Conservation (phyloP, 2,329 filamentous ascomycete genomes). For the Fusarium denticulatum region DNA sequence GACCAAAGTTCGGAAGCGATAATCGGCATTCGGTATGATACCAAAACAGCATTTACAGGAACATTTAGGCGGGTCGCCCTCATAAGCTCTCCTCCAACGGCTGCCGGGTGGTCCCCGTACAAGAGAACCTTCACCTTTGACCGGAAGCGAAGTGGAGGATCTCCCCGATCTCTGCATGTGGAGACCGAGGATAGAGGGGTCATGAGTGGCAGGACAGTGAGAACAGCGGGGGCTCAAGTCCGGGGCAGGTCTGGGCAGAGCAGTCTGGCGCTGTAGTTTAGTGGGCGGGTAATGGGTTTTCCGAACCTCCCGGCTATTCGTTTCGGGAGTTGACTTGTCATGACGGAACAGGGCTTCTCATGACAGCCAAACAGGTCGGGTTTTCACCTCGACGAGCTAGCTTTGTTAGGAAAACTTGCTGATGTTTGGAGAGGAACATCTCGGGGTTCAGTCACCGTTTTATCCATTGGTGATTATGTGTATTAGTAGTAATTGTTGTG, state of each 20-base stretch:
- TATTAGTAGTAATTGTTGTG: constrained; percentile 32
- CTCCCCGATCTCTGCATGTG: constrained; percentile 15
- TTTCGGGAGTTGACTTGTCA: constrained; percentile 41
- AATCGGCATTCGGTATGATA: constrained; percentile 37
- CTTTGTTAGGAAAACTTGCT: constrained; percentile 6
- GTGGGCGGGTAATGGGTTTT: constrained; percentile 43
- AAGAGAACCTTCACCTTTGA: neutral
- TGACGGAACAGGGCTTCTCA: constrained; percentile 25
- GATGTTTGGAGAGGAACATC: neutral
- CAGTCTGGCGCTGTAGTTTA: constrained; percentile 13
- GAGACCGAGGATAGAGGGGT: constrained; percentile 26
- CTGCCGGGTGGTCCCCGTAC: constrained; percentile 13
- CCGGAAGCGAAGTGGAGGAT: constrained; percentile 14
- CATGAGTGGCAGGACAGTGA: constrained; percentile 11
- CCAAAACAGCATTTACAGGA: neutral
- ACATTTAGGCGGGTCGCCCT: neutral
- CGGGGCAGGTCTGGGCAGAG: constrained; percentile 6
- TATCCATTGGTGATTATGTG: constrained; percentile 3
- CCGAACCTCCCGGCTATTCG: constrained; percentile 39
- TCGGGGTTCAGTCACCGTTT: constrained; percentile 36
- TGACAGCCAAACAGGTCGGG: neutral
- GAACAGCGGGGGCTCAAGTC: constrained; percentile 39
- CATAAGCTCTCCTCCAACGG: constrained; percentile 10
- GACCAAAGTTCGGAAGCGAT: constrained; percentile 36
- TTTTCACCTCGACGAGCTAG: constrained; percentile 1